These are phyloP conservation scores for Fraxinus paxiana DNA, from an alignment of 305 asterid species.

Conservation along the genomic window DNA sequence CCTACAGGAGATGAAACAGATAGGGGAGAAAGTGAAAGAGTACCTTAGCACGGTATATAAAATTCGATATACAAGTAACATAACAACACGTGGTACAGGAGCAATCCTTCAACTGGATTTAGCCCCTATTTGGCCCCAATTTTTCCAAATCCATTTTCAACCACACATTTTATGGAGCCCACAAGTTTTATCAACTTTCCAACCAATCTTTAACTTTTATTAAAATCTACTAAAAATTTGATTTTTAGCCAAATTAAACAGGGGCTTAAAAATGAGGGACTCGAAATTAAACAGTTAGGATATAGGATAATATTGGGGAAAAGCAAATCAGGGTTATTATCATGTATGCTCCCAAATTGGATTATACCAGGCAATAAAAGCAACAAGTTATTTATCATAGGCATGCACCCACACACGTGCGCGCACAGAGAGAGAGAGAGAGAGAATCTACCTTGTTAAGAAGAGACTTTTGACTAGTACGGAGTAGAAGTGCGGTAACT, in stretches of 20 bases:
- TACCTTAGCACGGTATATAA: background rate
- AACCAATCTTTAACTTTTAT: no score
- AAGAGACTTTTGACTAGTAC: slow-evolving; percentile 69
- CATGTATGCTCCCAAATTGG: background rate
- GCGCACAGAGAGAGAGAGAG: background rate
- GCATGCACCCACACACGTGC: background rate
- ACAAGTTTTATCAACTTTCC: background rate
- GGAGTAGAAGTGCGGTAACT: slow-evolving; percentile 62
- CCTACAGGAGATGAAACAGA: background rate
- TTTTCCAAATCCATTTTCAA: background rate
- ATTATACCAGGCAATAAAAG: background rate
- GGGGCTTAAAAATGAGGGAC: background rate
- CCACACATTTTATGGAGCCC: background rate
- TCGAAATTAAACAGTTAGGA: background rate
- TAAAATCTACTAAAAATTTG: no score
- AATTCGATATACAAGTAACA: background rate
- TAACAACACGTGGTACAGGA: background rate
- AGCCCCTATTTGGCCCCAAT: background rate
- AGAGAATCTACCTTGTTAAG: slow-evolving; percentile 52
- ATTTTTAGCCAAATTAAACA: background rate
- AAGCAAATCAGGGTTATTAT: background rate
- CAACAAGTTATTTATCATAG: background rate
- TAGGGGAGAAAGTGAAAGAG: background rate
- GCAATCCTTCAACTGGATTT: background rate
- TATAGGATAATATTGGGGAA: background rate